phyloP scores from a whole-genome alignment of 768 basidiomycete genomes.

The Pleurotus giganteus region DNA sequence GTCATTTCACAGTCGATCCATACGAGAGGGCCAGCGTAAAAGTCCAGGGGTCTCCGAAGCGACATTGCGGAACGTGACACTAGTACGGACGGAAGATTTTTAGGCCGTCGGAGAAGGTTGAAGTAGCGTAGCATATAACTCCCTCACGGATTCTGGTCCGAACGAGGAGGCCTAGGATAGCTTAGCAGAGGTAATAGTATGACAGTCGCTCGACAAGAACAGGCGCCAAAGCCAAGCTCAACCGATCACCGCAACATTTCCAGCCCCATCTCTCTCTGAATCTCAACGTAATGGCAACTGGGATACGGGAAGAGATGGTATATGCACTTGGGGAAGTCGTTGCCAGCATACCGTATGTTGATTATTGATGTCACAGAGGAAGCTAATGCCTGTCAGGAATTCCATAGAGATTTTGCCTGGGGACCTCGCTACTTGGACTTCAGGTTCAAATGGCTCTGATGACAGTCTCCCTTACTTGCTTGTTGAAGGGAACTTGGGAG shows the following conservation, averaged over 20 bases:
- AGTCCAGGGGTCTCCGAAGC: conserved; percentile 34
- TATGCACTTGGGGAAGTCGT: not conserved
- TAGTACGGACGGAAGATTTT: not conserved
- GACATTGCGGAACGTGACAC: conserved; percentile 9
- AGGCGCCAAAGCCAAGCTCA: too few relatives aligned
- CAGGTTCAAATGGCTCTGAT: conserved; percentile 17
- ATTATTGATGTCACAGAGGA: not conserved
- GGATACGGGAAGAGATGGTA: not conserved
- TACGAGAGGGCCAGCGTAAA: conserved; percentile 64
- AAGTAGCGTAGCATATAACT: conserved; percentile 3
- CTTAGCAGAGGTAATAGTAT: too few relatives aligned
- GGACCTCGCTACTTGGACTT: conserved; percentile 44
- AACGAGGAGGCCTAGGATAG: too few relatives aligned
- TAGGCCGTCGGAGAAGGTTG: not conserved
- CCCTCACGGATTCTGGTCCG: not conserved
- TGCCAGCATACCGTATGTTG: not conserved
- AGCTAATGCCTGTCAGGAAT: conserved; percentile 23
- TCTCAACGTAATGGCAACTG: not conserved
- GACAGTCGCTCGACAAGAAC: too few relatives aligned
- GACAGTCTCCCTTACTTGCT: conserved; percentile 46
- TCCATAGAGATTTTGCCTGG: conserved; percentile 68
- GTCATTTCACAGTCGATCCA: conserved; percentile 93
- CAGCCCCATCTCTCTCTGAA: too few relatives aligned
- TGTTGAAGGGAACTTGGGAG: conserved; percentile 57
- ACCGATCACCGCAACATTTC: too few relatives aligned